Base-by-base conservation (phyloP, 225 moss, liverwort and hornwort species). In the Bryoerythrophyllum caledonicum region DNA sequence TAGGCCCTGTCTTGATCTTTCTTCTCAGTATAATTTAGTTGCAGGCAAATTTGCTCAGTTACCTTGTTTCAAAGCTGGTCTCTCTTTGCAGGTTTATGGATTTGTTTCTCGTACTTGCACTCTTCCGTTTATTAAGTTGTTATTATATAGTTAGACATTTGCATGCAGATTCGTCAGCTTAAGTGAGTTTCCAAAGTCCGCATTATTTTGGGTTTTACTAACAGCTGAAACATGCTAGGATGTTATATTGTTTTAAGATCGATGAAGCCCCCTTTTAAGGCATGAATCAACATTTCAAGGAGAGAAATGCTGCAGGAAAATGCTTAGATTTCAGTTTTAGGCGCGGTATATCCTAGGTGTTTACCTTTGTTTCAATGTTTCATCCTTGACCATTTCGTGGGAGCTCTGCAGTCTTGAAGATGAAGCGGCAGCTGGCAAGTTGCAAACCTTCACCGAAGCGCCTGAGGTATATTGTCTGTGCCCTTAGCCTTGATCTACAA, bases 381-480 rank as follows among this genome's bases (percentile, higher is more conserved):
- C 81, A 77, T 79, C 53, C 60, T 78, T 85, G 78, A 78, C 73
- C 66, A 79, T 88, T 77, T 78, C 61, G 81, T 81, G 82, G 89
- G 87, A 86, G 72, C 82, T 87, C 87, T 91, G 91, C 95, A 96
- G 95, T 88, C 91, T 90, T 86, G 91, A 89, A 86, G 90, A 86
- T 83, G 91, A 90, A 90, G 89, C 86, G 79, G 93, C 87, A 79
- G 86, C 70, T 83, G 90, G 87, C 69, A 90, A 88, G 75, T 75
- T 70, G 83, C 90, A 81, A 71, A 73, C 76, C 67, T 82, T 68
- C 72, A 76, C 23, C 74, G 87, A 81, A 65, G 81, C 74, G 73
- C 80, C 80, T 79, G 87, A 93, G 95, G 95, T 96, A 93, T 65
- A 78, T 68, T 64, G 70, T 71, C 37, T 83, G 52, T 84, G 25